phyloP scores from a whole-genome alignment of 2,329 filamentous ascomycete species.

The Geoglossum cookeanum region DNA sequence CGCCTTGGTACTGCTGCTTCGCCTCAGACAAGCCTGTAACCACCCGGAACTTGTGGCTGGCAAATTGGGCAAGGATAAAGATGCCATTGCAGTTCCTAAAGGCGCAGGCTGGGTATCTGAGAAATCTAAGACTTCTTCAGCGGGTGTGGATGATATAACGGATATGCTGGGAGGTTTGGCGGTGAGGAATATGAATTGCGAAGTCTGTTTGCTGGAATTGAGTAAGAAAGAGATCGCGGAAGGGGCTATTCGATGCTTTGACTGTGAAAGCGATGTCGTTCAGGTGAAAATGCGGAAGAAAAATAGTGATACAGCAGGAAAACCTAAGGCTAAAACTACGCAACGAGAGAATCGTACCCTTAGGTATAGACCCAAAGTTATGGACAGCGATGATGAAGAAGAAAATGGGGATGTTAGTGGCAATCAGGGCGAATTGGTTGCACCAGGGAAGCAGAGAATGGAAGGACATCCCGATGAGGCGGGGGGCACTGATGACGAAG shows the following conservation, averaged over 20 bases:
- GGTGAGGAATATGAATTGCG: conserved; percentile 59
- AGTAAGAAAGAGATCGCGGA: conserved; percentile 32
- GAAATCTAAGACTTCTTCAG: conserved; percentile 30
- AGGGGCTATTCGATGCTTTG: conserved; percentile 43
- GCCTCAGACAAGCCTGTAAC: conserved; percentile 84
- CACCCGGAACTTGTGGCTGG: conserved; percentile 76
- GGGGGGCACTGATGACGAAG: conserved; percentile 71
- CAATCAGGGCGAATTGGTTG: conserved; percentile 1
- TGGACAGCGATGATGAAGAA: conserved; percentile 47
- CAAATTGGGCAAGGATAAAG: conserved; percentile 72
- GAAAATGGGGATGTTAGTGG: conserved; percentile 3
- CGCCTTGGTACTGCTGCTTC: conserved; percentile 76
- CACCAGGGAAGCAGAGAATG: background rate
- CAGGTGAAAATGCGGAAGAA: conserved; percentile 27
- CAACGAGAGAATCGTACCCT: background rate
- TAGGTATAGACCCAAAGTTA: conserved; percentile 18
- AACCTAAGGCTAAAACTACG: conserved; percentile 15
- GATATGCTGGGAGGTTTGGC: conserved; percentile 73
- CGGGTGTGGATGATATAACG: conserved; percentile 64
- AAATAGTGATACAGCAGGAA: conserved; percentile 11
- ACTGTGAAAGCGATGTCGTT: conserved; percentile 59
- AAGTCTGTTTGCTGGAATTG: conserved; percentile 60
- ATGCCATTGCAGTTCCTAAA: conserved; percentile 39
- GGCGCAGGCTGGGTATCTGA: conserved; percentile 24
- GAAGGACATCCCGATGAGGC: conserved; percentile 44